Evolutionary conservation across 768 basidiomycete genomes (phyloP), one percentile per base, ranked within the genome.

Genomic region (Gelatoporia subvermispora): DNA sequence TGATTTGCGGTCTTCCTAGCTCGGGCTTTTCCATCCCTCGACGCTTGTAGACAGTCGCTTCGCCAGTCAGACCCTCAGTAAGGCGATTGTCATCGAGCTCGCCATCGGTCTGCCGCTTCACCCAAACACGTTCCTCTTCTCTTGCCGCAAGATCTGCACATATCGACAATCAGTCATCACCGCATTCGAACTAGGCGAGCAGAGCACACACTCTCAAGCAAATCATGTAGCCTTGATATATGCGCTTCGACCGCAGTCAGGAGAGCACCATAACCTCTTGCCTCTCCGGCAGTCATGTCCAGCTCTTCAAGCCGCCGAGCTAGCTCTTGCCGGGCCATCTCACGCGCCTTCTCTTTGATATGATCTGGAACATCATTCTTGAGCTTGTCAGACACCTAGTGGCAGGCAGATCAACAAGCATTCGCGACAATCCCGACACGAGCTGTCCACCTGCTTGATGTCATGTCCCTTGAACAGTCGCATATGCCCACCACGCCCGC

Each of bases 11-110:
- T 28, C 80, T 70, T 2, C 82, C 83, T 36, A 82, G 57, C 61
- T 84, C 82, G 8, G 83, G 82, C 53, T 82, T 83, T 52, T 81
- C 80, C 81, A 81, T 80, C 3, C 79, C 78, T 22, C 83, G 74
- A 21, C 82, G 77, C 56, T 85, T 85, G 63, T 85, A 85, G 2
- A 85, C 82, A 0, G 82, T 78, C 8, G 79, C 71, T 59, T 85
- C 83, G 8, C 83, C 83, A 9, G 82, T 84, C 28, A 85, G 60
- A 18, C 82, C 82, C 59, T 85, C 83, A 10, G 80, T 81, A 44
- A 85, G 61, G 15, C 83, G 72, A 49, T 71, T 79, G 57, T 84
- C 82, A 52, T 85, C 83, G 4, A 85, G 69, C 55, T 85, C 83
- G 34, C 83, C 83, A 56, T 85, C 83, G 1, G 78, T 83, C 63